Base-by-base conservation (phyloP, 768 basidiomycete species). In the Favolaschia claudopus region DNA sequence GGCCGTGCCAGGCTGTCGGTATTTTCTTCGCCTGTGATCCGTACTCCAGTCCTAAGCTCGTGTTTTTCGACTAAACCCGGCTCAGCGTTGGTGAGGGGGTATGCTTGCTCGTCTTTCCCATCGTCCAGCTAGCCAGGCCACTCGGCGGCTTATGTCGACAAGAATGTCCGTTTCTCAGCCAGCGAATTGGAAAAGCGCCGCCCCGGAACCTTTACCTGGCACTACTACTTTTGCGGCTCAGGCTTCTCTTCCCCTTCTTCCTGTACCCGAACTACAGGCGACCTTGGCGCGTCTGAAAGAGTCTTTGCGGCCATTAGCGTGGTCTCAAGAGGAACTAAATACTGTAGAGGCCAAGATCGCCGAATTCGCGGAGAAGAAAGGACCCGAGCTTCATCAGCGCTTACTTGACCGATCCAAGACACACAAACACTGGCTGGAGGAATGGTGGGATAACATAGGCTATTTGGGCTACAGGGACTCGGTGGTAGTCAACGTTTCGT, bases 401-500 rank as follows among this genome's bases (percentile, higher is more conserved):
- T 75, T 97, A 55, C 74, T 87, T 60, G 71, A 81, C 37, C 79
- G 85, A 39, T 80, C 84, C 17, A 76, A 75, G 24, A 80, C 83
- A 58, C 83, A 77, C 40, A 78, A 81, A 33, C 91, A 93, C 66
- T 98, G 95, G 95, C 78, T 98, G 24, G 92, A 93, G 65, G 85
- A 92, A 56, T 97, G 96, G 94, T 98, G 96, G 95, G 95, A 98
- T 70, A 89, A 93, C 63, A 72, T 70, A 15, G 92, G 79, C 1
- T 98, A 97, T 69, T 80, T 95, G 66, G 82, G 86, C 5, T 98
- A 95, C 71, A 79, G 95, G 49, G 95, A 96, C 65, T 89, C 93
- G 46, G 92, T 95, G 53, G 88, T 96, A 1, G 82, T 96, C 36
- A 93, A 96, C 65, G 93, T 96, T 12, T 95, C 92, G n/a, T 96